These are phyloP conservation scores for Eucalyptus caleyi DNA, from an alignment of 345 rosid genomes.

Conservation along the genomic window DNA sequence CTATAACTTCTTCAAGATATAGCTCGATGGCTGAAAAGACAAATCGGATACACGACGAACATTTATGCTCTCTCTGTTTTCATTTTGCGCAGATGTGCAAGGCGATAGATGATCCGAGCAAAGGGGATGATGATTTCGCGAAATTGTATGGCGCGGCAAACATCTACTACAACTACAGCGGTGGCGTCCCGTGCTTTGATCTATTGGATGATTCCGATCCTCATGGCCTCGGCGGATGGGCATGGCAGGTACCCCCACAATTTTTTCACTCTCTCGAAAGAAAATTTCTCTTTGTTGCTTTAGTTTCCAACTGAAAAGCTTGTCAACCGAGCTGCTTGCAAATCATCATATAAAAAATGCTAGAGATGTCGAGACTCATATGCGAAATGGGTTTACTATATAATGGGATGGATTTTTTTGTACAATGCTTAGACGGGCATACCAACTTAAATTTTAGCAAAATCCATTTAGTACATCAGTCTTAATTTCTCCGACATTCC, in stretches of 20 bases:
- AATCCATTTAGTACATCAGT: background rate
- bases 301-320: background rate
- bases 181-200: conserved; percentile 32
- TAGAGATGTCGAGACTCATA: background rate
- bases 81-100: conserved; percentile 34
- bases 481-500: background rate
- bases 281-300: background rate
- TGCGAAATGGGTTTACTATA: background rate
- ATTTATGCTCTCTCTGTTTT: no score
- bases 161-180: conserved; percentile 38
- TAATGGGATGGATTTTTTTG: background rate
- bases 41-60: no score
- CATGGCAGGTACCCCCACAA: conserved; percentile 33
- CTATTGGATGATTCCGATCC: conserved; percentile 20
- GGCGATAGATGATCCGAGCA: conserved; percentile 38
- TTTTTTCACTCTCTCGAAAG: background rate
- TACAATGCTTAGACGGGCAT: background rate
- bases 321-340: background rate
- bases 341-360: background rate
- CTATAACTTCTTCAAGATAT: no score
- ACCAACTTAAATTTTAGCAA: background rate
- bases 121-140: conserved; percentile 26
- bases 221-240: conserved; percentile 35
- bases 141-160: conserved; percentile 39
- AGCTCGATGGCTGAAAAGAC: no score